Percentiles rank a stretch among this genome's conserved stretches.
Conservation (phyloP, 2,329 filamentous ascomycete species). For the Calycina herbarum region DNA sequence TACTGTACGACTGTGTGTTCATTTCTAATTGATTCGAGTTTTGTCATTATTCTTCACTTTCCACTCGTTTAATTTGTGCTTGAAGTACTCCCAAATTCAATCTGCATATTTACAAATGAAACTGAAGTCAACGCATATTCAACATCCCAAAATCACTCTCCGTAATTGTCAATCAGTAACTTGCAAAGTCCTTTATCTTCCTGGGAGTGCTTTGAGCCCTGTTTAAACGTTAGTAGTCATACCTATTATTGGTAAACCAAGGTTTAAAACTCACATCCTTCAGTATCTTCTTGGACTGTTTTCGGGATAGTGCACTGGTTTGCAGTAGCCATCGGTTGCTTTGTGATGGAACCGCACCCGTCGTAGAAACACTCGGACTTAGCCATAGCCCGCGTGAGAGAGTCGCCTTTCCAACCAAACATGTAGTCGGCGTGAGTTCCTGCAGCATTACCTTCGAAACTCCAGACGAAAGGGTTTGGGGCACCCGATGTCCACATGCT, state of each 20-base stretch:
- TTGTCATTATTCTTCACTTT: not conserved
- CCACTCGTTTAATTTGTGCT: too few species aligned
- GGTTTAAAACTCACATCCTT: constrained; percentile 45
- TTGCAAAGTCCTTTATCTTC: not conserved
- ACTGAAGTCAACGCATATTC: not conserved
- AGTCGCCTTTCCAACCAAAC: constrained; percentile 52
- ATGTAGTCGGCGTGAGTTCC: constrained; percentile 54
- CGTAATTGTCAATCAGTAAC: not conserved
- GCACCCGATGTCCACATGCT: constrained; percentile 46
- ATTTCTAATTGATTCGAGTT: not conserved
- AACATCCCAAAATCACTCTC: not conserved
- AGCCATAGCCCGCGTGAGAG: constrained; percentile 50
- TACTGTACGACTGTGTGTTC: too few species aligned
- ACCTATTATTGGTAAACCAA: not conserved
- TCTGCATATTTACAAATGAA: not conserved
- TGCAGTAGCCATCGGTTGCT: constrained; percentile 47
- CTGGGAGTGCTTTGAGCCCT: constrained; percentile 23
- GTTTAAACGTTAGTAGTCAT: constrained; percentile 16
- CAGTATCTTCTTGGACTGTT: constrained; percentile 49
- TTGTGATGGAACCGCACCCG: constrained; percentile 45
- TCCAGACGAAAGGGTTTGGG: constrained; percentile 46
- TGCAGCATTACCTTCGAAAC: constrained; percentile 44
- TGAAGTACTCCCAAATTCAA: too few species aligned
- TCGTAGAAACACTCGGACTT: constrained; percentile 47
- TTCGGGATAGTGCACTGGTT: constrained; percentile 48